Conservation (phyloP, 2,329 filamentous ascomycete species). For the Botrytis hyacinthi region DNA sequence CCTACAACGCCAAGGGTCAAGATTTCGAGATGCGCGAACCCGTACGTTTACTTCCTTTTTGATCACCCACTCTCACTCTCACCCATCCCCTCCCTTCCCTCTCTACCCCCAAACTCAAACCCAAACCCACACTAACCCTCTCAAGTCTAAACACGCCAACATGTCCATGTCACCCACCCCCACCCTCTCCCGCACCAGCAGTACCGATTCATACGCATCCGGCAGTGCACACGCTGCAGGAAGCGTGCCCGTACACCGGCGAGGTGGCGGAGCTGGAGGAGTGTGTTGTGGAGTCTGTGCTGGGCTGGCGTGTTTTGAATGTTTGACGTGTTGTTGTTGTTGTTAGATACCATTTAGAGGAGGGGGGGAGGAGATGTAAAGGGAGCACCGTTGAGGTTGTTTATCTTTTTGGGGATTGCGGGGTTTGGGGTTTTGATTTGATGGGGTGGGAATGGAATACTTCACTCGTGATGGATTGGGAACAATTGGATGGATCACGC, state of each 20-base stretch:
- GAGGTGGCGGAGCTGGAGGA: background rate
- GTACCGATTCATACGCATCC: background rate
- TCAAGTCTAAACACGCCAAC: background rate
- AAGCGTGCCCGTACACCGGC: background rate
- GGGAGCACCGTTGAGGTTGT: background rate
- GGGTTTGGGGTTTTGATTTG: background rate
- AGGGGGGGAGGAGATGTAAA: background rate
- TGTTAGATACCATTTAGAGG: background rate
- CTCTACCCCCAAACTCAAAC: background rate
- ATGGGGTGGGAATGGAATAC: background rate
- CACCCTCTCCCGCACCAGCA: background rate
- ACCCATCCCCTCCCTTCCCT: too few species aligned
- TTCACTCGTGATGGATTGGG: background rate
- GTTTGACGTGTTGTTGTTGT: slow-evolving; percentile 23
- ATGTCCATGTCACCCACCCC: background rate
- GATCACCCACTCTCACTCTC: background rate
- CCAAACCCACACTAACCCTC: background rate
- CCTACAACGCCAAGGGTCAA: background rate
- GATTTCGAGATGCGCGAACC: slow-evolving; percentile 9
- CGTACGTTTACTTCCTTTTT: background rate
- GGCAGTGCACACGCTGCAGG: background rate
- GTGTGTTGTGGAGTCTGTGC: slow-evolving; percentile 19
- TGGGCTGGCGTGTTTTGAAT: slow-evolving; percentile 18
- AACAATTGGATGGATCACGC: background rate
- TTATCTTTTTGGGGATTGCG: background rate